Percentiles rank a stretch among this genome's conserved stretches.
Conservation (phyloP, 129 eudicot genomes). For the Smallanthus sonchifolius region DNA sequence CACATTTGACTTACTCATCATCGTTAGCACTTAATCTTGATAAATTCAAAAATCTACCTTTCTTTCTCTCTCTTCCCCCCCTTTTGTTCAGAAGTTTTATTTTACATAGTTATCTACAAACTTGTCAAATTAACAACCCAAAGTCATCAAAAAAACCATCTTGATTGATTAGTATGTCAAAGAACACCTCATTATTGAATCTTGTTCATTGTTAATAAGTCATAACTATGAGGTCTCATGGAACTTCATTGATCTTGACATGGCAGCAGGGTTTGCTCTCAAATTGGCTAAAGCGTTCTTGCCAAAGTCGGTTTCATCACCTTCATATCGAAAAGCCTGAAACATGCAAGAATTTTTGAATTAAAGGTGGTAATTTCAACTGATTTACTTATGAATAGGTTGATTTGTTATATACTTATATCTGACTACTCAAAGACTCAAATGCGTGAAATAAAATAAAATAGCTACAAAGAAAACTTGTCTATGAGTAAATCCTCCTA, state of each 20-base stretch:
- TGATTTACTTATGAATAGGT: background rate
- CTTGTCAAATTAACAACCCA: constrained; percentile 13
- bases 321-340: constrained; percentile 22
- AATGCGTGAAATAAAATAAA: background rate
- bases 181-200: constrained; percentile 10
- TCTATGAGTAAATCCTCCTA: background rate
- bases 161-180: background rate
- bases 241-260: constrained; percentile 34
- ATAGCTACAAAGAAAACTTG: background rate
- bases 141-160: constrained; percentile 16
- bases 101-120: constrained; percentile 6
- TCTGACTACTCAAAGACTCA: background rate
- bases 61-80: background rate
- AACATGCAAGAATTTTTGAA: background rate
- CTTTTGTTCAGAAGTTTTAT: constrained; percentile 12
- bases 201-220: background rate
- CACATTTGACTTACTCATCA: background rate
- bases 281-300: constrained; percentile 30
- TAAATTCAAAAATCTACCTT: constrained; percentile 1
- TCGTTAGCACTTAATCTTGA: constrained; percentile 9
- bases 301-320: constrained; percentile 21
- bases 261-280: constrained; percentile 40
- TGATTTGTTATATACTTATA: background rate
- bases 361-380: background rate
- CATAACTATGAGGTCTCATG: constrained; percentile 24